Evolutionary conservation across 164 flowering plant genomes (phyloP).

Genomic region (Litsea cubeba): DNA sequence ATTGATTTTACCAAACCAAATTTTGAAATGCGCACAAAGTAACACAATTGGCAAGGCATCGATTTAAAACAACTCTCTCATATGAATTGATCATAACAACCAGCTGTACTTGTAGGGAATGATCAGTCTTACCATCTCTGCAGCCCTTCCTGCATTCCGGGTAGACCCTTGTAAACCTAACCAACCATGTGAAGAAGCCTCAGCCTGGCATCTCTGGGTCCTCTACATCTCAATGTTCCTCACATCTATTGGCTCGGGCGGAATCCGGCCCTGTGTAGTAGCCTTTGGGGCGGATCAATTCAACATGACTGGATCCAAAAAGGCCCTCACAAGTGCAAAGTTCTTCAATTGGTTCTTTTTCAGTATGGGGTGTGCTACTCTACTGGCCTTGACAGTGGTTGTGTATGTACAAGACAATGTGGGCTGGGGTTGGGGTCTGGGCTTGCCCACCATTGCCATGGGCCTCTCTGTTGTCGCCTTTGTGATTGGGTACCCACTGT

Average conservation of each 20-base stretch:
- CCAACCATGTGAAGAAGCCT: constrained; percentile 51
- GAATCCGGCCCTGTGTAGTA: constrained; percentile 60
- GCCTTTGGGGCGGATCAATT: constrained; percentile 69
- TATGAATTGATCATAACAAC: background rate
- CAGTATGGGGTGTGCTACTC: constrained; percentile 54
- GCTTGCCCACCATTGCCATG: constrained; percentile 59
- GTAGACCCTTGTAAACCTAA: constrained; percentile 60
- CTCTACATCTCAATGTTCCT: constrained; percentile 58
- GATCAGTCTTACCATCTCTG: constrained; percentile 48
- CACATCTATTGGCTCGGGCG: constrained; percentile 53
- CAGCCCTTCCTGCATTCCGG: constrained; percentile 39
- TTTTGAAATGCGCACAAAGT: too few relatives aligned
- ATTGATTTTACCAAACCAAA: too few relatives aligned
- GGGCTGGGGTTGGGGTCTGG: constrained; percentile 81
- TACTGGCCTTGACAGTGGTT: constrained; percentile 48
- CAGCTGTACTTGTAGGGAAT: constrained; percentile 38
- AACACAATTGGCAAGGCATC: too few relatives aligned
- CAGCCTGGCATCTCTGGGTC: constrained; percentile 43
- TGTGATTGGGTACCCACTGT: constrained; percentile 44
- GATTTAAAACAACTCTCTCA: too few relatives aligned
- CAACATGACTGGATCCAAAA: constrained; percentile 40
- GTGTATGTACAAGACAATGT: constrained; percentile 72
- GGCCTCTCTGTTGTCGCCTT: constrained; percentile 47
- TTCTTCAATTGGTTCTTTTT: constrained; percentile 70
- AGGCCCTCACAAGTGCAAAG: constrained; percentile 32